Evolutionary conservation across 2,329 filamentous ascomycete genomes (phyloP), one percentile per base, ranked within the genome.

Genomic region (Trichoderma semiorbis): DNA sequence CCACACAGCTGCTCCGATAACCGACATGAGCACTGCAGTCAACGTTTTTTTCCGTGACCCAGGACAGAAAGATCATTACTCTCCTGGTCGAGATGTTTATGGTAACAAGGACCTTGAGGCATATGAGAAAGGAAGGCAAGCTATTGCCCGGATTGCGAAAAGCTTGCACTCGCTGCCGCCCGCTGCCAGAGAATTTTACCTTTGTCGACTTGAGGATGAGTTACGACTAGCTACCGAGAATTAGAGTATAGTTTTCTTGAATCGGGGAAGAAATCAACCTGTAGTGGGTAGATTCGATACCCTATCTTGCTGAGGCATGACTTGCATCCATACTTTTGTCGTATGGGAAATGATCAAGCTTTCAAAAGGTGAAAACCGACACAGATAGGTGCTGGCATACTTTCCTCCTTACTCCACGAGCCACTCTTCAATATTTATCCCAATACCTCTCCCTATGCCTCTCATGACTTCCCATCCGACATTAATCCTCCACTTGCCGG

Each of bases 1-100:
- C 14, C 95, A 97, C 80, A 91, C 93, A 0, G 91, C 90, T 2
- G 85, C 87, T 0, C 90, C 91, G 1, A 84, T 80, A 1, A 82
- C 86, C 8, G 79, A 83, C 58, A 79, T 89, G 72, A 94, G 93
- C 75, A 85, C 97, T 8, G 93, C 93, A 1, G 90, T 97, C n/a
- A 97, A 97, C 78, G 88, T 95, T 32, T 97, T 97, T 83, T 97
- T 97, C 82, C 89, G 90, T 57, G 91, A 90, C 73, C 83, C 96
- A 11, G 83, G 28, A 26, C 66, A 89, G 3, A 83, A 79, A 3
- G 89, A 88, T 1, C 62, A 71, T 65, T 96, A 96, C 79, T 90
- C 93, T 1, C 80, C 86, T 1, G 94, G 94, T 1, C 88, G 90
- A 74, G 94, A 97, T 79, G 91, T 97, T 0, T 97, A 97, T 78